phyloP scores from a whole-genome alignment of 768 basidiomycete species.

The Collybia nuda region DNA sequence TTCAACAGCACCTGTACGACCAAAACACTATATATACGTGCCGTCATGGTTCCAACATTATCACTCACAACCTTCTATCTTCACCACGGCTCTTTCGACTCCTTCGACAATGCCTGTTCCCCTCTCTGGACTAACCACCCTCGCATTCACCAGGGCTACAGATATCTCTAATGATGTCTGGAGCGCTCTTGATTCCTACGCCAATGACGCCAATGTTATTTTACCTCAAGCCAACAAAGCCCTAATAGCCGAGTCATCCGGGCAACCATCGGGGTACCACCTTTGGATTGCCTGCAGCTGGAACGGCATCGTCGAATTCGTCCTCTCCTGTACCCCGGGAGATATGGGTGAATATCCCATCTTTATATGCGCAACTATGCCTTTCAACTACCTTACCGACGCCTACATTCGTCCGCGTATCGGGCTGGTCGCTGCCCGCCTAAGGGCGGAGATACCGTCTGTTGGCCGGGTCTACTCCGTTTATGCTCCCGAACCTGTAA shows the following conservation, averaged over 20 bases:
- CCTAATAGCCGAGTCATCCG: constrained; percentile 14
- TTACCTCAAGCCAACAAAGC: constrained; percentile 37
- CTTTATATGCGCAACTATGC: constrained; percentile 56
- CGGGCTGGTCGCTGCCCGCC: constrained; percentile 33
- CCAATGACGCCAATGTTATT: constrained; percentile 39
- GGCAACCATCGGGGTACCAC: constrained; percentile 13
- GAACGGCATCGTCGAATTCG: constrained; percentile 37
- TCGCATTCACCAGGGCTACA: constrained; percentile 25
- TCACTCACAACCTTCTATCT: no score
- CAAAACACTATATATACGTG: no score
- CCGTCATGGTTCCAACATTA: no score
- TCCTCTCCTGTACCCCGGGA: constrained; percentile 61
- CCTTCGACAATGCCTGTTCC: constrained; percentile 14
- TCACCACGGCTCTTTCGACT: no score
- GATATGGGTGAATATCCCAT: constrained; percentile 61
- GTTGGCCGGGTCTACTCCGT: constrained; percentile 59
- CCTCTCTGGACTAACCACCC: constrained; percentile 4
- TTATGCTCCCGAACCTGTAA: constrained; percentile 53
- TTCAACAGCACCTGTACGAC: no score
- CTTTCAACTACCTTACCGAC: constrained; percentile 33
- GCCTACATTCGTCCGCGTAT: constrained; percentile 41
- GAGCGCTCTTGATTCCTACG: constrained; percentile 31
- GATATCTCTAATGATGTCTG: constrained; percentile 37
- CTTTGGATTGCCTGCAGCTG: constrained; percentile 35
- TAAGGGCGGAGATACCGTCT: constrained; percentile 31